Evolutionary conservation across 768 basidiomycete species (phyloP), one percentile per base, ranked within the genome.

Genomic region (Lactifluus volemus): DNA sequence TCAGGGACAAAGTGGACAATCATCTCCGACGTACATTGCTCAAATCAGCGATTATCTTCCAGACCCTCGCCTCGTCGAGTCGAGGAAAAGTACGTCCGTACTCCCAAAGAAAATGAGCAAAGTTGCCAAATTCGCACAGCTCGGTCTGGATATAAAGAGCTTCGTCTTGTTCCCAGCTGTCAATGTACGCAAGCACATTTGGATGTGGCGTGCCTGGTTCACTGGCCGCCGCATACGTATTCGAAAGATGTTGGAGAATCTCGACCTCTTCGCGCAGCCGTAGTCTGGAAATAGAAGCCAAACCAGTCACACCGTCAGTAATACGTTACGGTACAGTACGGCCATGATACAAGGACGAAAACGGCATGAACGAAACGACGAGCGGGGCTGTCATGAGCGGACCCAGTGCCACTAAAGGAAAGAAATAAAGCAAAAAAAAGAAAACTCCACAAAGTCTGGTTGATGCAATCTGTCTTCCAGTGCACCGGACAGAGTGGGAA

Each of bases 241-340:
- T 72, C 58, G 73, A 74, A 6, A 98, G 83, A 69, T 89, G 86
- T 63, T 88, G 84, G 44, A 98, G 80, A 64, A 96, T 86, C 65
- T 96, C 89, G 41, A 95, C 92, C 76, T 99, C 97, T 71, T 99
- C 97, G 14, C 91, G 82, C 66, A 98, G 81, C 39, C 96, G 92
- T 60, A 86, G 75, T 62, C 89, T 92, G 67, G 21, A 53, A 25
- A 62, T 49, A 48, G 19, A 38, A 19, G 50, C 17, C 5, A 9
- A 30, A 7, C 51, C n/a, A 51, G 55, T 30, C 25, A 38, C n/a
- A 21, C 17, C 2, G 30, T 38, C 5, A 30, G 53, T 60, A 30
- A 17, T 14, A 54, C 32, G 38, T 54, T 49, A 60, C 41, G 52
- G 39, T 48, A 60, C 48, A 25, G 10, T 7, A 59, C 42, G 39